Base-by-base conservation (phyloP, 2,329 filamentous ascomycete genomes). In the Phialophora expanda region DNA sequence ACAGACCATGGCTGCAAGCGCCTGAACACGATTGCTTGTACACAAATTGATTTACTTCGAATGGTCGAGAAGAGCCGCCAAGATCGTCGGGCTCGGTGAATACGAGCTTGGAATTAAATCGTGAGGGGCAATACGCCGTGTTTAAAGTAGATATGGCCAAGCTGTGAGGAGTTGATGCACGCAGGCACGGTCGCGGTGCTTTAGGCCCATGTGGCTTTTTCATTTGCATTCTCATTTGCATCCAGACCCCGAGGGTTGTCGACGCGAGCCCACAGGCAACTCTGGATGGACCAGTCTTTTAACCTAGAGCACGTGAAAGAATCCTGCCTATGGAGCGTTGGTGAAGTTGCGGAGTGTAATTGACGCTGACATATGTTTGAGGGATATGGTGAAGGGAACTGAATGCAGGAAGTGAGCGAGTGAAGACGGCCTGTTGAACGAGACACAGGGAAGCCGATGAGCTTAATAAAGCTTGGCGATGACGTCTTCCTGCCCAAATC, bases 1-100 rank as follows among this genome's bases (percentile, higher is more conserved):
- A 55, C 32, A 22, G n/a, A 28, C 60, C 11, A 20, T 17, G 11
- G 32, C 2, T 56, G 50, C 28, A 56, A 62, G 60, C 34, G 53
- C 22, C 3, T 41, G 17, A 38, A 38, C 53, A 9, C 34, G n/a
- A 53, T n/a, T n/a, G 46, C 48, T 61, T 26, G 50, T 34, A 17
- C 46, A 51, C 20, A 34, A 61, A 50, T 61, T 44, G 46, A 22
- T 11, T 20, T 26, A 30, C 12, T 34, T 34, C 9, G 32, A 61
- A 32, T 32, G 30, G 7, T 54, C 14, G 46, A 22, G 28, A 26
- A 28, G 32, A 53, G 58, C 28, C 20, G 58, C 58, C 58, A 61
- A 61, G 56, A 48, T 48, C 41, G 32, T 48, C 56, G 48, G 48
- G 58, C 46, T 54, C 22, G 30, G 17, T n/a, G 28, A 54, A 53